Conservation (phyloP, 208 protist species). For the Acanthamoeba lenticulata region DNA sequence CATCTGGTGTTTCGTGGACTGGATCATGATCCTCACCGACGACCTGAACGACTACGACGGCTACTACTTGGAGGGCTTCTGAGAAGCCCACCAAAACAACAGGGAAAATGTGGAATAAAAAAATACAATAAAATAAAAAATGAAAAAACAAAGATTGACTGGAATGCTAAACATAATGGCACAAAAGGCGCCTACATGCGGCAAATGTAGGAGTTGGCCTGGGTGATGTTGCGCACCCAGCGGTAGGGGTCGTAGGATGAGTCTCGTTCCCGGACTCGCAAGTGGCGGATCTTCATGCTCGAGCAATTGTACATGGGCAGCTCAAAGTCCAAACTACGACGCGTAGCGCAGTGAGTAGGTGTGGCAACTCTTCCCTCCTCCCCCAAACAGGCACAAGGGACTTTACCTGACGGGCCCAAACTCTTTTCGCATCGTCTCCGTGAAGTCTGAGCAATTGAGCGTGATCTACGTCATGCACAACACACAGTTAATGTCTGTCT, state of each 20-base stretch:
- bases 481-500: background rate
- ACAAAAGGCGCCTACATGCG: slow-evolving; percentile 78
- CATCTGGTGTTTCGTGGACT: slow-evolving; percentile 19
- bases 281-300: slow-evolving; percentile 81
- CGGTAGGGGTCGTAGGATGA: slow-evolving; percentile 86
- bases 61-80: slow-evolving; percentile 8
- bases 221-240: slow-evolving; percentile 93
- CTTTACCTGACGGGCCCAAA: slow-evolving; percentile 63
- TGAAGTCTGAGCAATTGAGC: slow-evolving; percentile 69
- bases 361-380: too few relatives aligned
- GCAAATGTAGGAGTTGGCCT: slow-evolving; percentile 91
- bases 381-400: too few relatives aligned
- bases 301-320: slow-evolving; percentile 90
- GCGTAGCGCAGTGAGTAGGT: background rate
- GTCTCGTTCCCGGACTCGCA: slow-evolving; percentile 89
- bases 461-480: background rate
- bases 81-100: background rate
- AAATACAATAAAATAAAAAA: too few relatives aligned
- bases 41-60: background rate
- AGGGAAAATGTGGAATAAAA: too few relatives aligned
- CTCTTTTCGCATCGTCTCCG: slow-evolving; percentile 80
- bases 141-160: too few relatives aligned
- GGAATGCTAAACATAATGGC: too few relatives aligned
- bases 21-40: slow-evolving; percentile 38
- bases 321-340: slow-evolving; percentile 92